Evolutionary conservation across 2,329 filamentous ascomycete genomes (phyloP).

Genomic region (Phoma herbarum): DNA sequence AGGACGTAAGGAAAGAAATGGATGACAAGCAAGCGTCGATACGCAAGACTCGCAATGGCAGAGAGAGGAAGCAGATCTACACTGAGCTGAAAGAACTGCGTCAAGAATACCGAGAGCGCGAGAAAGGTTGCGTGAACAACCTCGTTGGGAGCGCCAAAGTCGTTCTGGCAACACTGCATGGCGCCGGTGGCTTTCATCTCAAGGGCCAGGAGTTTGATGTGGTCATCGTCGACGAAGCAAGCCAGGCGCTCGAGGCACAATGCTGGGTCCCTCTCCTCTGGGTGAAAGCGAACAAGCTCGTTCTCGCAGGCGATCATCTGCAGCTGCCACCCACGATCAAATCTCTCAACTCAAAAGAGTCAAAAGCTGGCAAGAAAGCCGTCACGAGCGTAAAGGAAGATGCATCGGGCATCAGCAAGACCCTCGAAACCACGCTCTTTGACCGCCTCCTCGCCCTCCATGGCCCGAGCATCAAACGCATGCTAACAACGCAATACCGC

Average conservation of each 20-base stretch:
- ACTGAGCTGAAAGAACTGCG: conserved; percentile 83
- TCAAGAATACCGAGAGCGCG: conserved; percentile 86
- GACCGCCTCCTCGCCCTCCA: conserved; percentile 85
- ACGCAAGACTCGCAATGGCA: conserved; percentile 82
- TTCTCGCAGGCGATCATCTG: conserved; percentile 92
- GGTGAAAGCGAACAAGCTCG: conserved; percentile 75
- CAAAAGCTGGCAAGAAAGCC: conserved; percentile 44
- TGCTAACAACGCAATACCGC: conserved; percentile 96
- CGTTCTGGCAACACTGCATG: conserved; percentile 90
- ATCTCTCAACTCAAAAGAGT: conserved; percentile 63
- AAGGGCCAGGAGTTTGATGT: conserved; percentile 86
- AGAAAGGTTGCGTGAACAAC: conserved; percentile 79
- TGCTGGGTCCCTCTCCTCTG: conserved; percentile 92
- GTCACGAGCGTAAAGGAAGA: conserved; percentile 40
- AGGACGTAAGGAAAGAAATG: conserved; percentile 90
- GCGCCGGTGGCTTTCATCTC: conserved; percentile 85
- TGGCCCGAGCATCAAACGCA: conserved; percentile 84
- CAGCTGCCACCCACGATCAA: conserved; percentile 96
- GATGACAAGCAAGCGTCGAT: conserved; percentile 89
- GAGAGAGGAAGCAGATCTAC: conserved; percentile 83
- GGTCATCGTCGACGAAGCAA: conserved; percentile 94
- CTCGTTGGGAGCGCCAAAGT: conserved; percentile 82
- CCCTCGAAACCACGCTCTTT: conserved; percentile 89
- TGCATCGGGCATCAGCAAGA: conserved; percentile 57
- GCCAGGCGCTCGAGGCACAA: conserved; percentile 93